Percentiles rank a stretch among this genome's conserved stretches.
Evolutionary conservation across 164 flowering plant genomes (phyloP).

Genomic region (Umbellularia californica): DNA sequence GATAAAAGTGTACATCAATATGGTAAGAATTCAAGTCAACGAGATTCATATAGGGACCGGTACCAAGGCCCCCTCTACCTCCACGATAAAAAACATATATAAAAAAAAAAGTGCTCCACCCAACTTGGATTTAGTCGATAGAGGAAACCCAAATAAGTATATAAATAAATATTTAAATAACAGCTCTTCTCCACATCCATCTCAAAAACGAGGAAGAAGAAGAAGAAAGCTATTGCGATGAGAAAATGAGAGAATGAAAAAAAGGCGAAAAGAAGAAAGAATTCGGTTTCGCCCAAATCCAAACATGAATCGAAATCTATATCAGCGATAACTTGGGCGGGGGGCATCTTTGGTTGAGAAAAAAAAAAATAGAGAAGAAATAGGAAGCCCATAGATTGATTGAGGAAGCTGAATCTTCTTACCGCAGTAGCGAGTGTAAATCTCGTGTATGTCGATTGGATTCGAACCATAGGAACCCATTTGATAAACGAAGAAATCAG

Average conservation of each 20-base stretch:
- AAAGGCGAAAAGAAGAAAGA: too few relatives aligned
- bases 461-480: slow-evolving; percentile 6
- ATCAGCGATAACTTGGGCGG: not conserved
- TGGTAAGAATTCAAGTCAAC: too few relatives aligned
- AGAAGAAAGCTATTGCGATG: not conserved
- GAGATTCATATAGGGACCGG: too few relatives aligned
- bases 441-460: slow-evolving; percentile 11
- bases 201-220: not conserved
- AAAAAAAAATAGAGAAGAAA: not conserved
- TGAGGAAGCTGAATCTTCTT: not conserved
- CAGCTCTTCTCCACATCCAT: not conserved
- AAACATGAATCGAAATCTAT: not conserved
- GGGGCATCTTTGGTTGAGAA: too few relatives aligned
- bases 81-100: too few relatives aligned
- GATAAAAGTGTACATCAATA: too few relatives aligned
- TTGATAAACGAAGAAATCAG: not conserved
- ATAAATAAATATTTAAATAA: too few relatives aligned
- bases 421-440: slow-evolving; percentile 20
- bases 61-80: too few relatives aligned
- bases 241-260: not conserved
- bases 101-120: too few relatives aligned
- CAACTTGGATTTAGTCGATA: too few relatives aligned
- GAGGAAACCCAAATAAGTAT: too few relatives aligned
- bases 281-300: too few relatives aligned
- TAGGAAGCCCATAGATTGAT: not conserved